These are phyloP conservation scores for Eimeria falciformis DNA, from an alignment of 169 alveolate genomes.

Conservation along the genomic window DNA sequence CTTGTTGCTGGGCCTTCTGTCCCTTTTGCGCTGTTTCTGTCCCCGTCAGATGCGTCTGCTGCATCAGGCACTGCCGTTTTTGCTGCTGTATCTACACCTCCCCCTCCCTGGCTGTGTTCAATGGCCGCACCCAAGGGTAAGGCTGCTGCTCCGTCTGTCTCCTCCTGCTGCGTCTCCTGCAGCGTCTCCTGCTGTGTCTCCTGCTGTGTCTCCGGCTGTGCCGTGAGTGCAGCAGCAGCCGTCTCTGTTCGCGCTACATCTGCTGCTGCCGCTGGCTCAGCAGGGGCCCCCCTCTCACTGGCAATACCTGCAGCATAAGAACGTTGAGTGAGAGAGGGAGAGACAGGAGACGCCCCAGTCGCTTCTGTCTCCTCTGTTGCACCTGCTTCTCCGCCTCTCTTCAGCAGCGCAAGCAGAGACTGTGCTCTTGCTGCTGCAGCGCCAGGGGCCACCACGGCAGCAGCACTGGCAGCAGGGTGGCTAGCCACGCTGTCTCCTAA, in stretches of 20 bases:
- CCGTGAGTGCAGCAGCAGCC: not conserved
- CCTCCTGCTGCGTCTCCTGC: slow-evolving; percentile 47
- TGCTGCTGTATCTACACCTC: too few species aligned
- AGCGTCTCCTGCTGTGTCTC: not conserved
- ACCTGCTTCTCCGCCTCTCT: slow-evolving; percentile 9
- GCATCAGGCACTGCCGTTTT: too few species aligned
- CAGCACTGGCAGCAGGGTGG: not conserved
- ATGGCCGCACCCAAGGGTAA: too few species aligned
- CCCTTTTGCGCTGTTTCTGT: not conserved
- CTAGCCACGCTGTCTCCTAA: slow-evolving; percentile 3
- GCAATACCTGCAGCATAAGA: slow-evolving; percentile 28
- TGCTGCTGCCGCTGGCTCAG: not conserved
- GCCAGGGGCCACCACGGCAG: slow-evolving; percentile 7
- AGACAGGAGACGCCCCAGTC: not conserved
- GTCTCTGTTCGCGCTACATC: not conserved
- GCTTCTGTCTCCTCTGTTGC: not conserved
- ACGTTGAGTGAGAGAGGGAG: slow-evolving; percentile 14
- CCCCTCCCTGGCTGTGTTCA: slow-evolving; percentile 13
- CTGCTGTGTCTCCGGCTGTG: not conserved
- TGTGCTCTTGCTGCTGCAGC: slow-evolving; percentile 46
- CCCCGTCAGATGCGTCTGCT: too few species aligned
- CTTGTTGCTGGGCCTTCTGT: not conserved
- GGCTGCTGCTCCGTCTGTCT: too few species aligned
- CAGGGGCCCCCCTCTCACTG: not conserved
- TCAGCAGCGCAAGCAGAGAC: slow-evolving; percentile 12